Conservation (phyloP, 2,329 filamentous ascomycete genomes). For the Cladosporium sp. region DNA sequence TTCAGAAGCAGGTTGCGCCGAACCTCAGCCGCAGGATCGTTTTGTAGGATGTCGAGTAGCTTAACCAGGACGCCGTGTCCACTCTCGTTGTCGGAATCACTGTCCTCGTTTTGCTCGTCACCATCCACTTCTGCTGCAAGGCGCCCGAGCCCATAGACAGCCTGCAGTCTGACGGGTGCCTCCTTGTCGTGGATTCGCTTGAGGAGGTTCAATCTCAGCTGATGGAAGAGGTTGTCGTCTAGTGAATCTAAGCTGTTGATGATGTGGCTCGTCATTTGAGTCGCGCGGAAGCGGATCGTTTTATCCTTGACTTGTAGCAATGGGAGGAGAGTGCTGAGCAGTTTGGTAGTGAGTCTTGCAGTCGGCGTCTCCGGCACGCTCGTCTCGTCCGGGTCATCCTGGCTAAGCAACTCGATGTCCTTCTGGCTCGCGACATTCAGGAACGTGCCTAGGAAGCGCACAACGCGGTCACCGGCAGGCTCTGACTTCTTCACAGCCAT, state of each 20-base stretch:
- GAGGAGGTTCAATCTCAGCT: constrained; percentile 75
- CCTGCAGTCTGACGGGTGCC: constrained; percentile 86
- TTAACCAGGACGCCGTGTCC: constrained; percentile 75
- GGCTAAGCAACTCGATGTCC: constrained; percentile 44
- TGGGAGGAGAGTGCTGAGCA: constrained; percentile 73
- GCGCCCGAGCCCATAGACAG: constrained; percentile 84
- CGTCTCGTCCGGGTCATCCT: constrained; percentile 58
- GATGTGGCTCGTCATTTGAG: constrained; percentile 86
- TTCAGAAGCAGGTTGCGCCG: constrained; percentile 85
- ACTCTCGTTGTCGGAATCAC: constrained; percentile 67
- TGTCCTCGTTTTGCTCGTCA: constrained; percentile 64
- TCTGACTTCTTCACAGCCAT: constrained; percentile 92
- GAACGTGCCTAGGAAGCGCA: constrained; percentile 87
- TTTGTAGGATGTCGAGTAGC: constrained; percentile 84
- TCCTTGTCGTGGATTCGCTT: constrained; percentile 94
- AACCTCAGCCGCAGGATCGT: constrained; percentile 93
- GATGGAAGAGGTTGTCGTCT: constrained; percentile 86
- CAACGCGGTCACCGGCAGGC: constrained; percentile 77
- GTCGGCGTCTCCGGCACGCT: constrained; percentile 80
- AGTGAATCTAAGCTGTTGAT: constrained; percentile 91
- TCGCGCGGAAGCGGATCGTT: constrained; percentile 83
- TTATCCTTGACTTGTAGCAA: constrained; percentile 89
- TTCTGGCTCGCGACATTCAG: constrained; percentile 68
- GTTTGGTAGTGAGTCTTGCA: constrained; percentile 71
- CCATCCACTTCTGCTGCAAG: constrained; percentile 72